Conservation (phyloP, 306 rosid species). For the Dryas drummondii region DNA sequence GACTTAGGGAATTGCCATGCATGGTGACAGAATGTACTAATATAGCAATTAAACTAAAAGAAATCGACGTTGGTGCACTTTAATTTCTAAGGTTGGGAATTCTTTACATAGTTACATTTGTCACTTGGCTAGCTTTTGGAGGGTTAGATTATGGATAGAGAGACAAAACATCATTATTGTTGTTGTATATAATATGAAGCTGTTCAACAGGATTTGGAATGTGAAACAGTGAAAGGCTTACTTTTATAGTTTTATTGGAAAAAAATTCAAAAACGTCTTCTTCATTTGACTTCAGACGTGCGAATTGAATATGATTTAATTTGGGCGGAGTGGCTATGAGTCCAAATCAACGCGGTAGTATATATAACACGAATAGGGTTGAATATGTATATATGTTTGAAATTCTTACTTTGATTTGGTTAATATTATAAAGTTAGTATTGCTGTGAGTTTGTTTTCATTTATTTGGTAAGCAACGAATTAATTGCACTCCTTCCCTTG, state of each 20-base stretch:
- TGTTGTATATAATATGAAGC: not conserved
- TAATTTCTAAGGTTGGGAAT: too few relatives aligned
- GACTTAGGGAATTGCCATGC: too few relatives aligned
- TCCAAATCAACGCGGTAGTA: not conserved
- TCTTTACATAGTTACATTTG: not conserved
- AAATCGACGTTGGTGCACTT: too few relatives aligned
- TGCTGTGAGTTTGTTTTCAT: too few relatives aligned
- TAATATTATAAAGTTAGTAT: too few relatives aligned
- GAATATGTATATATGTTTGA: not conserved
- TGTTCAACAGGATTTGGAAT: not conserved
- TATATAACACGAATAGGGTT: not conserved
- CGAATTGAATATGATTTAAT: not conserved
- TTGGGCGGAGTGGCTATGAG: not conserved
- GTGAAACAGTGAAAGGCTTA: not conserved
- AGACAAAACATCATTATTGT: not conserved
- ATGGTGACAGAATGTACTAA: too few relatives aligned
- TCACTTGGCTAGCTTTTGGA: not conserved
- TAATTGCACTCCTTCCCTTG: too few relatives aligned
- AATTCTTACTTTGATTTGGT: too few relatives aligned
- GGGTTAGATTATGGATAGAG: not conserved
- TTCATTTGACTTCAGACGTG: not conserved
- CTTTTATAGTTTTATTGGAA: not conserved
- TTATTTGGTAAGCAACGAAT: too few relatives aligned
- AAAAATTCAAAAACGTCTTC: not conserved
- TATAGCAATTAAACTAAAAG: too few relatives aligned